Base-by-base conservation (phyloP, 441 rosid species). In the Croton setiger region DNA sequence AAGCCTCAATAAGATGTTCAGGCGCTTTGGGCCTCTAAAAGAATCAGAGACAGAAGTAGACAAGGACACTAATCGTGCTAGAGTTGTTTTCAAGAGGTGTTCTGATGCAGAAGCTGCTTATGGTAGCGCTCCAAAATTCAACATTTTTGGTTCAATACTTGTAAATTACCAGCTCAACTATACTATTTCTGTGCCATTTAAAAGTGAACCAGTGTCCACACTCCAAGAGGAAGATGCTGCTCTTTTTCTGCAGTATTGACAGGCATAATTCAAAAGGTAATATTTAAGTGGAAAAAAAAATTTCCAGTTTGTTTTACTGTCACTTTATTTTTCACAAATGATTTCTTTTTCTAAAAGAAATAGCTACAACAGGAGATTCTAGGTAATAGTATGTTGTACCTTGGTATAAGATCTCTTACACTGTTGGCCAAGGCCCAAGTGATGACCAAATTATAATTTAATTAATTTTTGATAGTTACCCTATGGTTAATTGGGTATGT, bases 21-120 rank as follows among this genome's bases (percentile, higher is more conserved):
- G 76, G 81, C 79, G 86, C 68, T 95, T 95, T 66, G 99, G 99
- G 63, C 98, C 93, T 8, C 62, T 95, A 77, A 81, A 71, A 76
- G 99, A 92, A 84, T 79, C 80, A 6, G 87, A 84, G 74, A 92
- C 98, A 7, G 97, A 92, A 75, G 84, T 92, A 43, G 99, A 95
- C 75, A 74, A 69, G 64, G 88, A 87, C 64, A 79, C 87, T 15
- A 82, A 85, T 81, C 84, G 97, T 12, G 99, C 98, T 21, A 89
- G 98, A 75, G 90, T 95, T 74, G 97, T 95, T 52, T 95, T 81
- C 69, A 95, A 77, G 88, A 87, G 79, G 72, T 79, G 85, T 59
- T 72, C 80, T 41, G 99, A 95, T 84, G 99, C 98, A 0, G 82
- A 88, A 76, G 83, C 86, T 77, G 96, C 99, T 74, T 84, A 82